Evolutionary conservation across 306 rosid species (phyloP).

Genomic region (Styphnolobium japonicum): DNA sequence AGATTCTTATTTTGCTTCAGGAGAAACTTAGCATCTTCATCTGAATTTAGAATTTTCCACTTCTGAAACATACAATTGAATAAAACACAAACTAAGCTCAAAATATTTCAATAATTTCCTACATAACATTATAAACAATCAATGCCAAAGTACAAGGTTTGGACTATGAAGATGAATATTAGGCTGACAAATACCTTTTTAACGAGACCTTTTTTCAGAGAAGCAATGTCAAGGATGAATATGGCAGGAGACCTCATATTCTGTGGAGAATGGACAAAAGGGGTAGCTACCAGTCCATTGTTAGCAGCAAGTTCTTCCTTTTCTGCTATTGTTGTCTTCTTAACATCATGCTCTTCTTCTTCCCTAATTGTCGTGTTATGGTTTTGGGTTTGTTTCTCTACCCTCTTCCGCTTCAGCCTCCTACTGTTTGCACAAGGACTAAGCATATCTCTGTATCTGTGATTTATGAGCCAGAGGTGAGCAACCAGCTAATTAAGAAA

Average conservation of each 20-base stretch:
- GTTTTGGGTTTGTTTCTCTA: neutral
- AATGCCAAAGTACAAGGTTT: neutral
- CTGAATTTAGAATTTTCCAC: slow-evolving; percentile 31
- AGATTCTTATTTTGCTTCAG: slow-evolving; percentile 29
- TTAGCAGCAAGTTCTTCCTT: neutral
- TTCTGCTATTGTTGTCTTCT: too few relatives aligned
- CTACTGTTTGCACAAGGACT: neutral
- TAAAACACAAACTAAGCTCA: neutral
- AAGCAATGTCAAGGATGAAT: slow-evolving; percentile 14
- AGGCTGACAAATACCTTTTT: neutral
- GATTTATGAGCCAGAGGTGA: too few relatives aligned
- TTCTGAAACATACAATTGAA: neutral
- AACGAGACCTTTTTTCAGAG: neutral
- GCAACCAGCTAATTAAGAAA: too few relatives aligned
- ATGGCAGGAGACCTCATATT: slow-evolving; percentile 5
- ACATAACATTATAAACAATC: neutral
- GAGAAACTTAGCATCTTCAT: slow-evolving; percentile 17
- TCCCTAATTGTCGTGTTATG: too few relatives aligned
- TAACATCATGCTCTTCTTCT: neutral
- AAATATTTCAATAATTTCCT: too few relatives aligned
- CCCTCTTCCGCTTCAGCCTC: neutral
- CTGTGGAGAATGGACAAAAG: neutral
- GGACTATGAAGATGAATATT: neutral
- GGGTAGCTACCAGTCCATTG: neutral
- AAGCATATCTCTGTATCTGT: neutral